Evolutionary conservation across 495 filamentous ascomycete genomes (phyloP), one percentile per base, ranked within the genome.

Genomic region (Astrothelium subdiscretum): DNA sequence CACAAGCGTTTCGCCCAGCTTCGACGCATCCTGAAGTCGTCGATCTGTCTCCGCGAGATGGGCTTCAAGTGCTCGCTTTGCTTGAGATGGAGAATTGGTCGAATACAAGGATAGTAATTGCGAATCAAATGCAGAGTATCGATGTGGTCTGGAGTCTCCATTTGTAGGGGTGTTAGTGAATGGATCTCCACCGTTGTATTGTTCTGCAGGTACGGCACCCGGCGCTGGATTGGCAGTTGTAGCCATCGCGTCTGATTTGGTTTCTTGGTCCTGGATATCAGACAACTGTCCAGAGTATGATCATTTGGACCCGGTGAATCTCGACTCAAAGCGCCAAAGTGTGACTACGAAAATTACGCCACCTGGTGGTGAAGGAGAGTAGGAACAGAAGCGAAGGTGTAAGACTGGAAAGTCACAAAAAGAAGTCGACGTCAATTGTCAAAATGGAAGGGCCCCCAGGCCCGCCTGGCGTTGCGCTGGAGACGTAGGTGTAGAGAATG

Each of bases 11-110:
- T 85, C 91, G 43, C 94, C 94, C 40, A 97, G 74, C 68, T 87
- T 91, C 3, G 88, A 92, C 3, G 94, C 89, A 70, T 96, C 91
- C 71, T 96, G 87, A 66, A 97, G 85, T 63, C 92, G 81, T 59
- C 91, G 86, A 63, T 95, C 89, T 0, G 92, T 96, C 71, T 98
- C 95, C 29, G 85, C 83, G 38, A 97, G 78, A 73, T 96, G 95
- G 48, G 91, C 91, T 74, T 96, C 87, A 32, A 98, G 79, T 32
- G 91, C 90, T 58, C 87, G 86, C 72, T 88, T 94, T 5, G 90
- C 87, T 68, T 97, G 91, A 32, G 85, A 83, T 35, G 92, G 90
- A 0, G 94, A 96, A 2, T 85, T 78, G 31, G 83, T 80, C 5
- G 87, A 81, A 68, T 87, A 87, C n/a, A 94, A 74, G 38, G 85